These are phyloP conservation scores for Cutaneotrichosporon sp. DNA, from an alignment of 1,284 basidiomycete genomes.

Conservation along the genomic window DNA sequence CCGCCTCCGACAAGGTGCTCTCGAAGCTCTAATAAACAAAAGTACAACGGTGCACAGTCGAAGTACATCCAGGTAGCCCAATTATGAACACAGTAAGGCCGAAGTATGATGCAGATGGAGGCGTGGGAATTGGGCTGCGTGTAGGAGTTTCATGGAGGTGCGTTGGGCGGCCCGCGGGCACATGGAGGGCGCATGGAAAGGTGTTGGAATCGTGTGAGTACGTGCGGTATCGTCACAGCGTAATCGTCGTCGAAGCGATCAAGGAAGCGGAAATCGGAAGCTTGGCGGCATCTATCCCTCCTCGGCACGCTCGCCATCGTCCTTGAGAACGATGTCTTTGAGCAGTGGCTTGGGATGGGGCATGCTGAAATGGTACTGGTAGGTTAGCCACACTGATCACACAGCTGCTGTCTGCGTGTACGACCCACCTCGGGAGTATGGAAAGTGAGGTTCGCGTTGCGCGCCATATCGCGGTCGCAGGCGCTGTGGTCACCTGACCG, in stretches of 20 bases:
- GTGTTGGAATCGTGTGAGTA: not conserved
- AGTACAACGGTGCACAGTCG: slow-evolving; percentile 2
- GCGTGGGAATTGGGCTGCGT: no score
- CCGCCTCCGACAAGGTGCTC: slow-evolving; percentile 58
- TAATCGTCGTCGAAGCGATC: no score
- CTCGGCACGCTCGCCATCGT: not conserved
- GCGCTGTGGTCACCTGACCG: slow-evolving; percentile 18
- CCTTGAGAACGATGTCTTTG: not conserved
- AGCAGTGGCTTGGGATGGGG: not conserved
- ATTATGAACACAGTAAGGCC: not conserved
- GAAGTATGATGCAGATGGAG: not conserved
- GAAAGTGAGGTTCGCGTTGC: slow-evolving; percentile 68
- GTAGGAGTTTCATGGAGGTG: no score
- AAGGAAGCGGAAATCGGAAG: no score
- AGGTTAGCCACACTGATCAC: not conserved
- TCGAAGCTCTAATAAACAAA: slow-evolving; percentile 52
- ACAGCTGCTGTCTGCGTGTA: not conserved
- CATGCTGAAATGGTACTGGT: not conserved
- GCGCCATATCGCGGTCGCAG: slow-evolving; percentile 74
- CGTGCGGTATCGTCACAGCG: no score
- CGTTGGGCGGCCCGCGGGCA: no score
- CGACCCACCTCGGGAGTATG: slow-evolving; percentile 57
- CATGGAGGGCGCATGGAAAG: not conserved
- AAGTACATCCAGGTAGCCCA: slow-evolving; percentile 1
- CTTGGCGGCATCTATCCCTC: no score